A percentile compares a stretch with the other conserved stretches of the same genome.
Conservation (phyloP, 2,329 filamentous ascomycete genomes). For the Penicillium sp. region DNA sequence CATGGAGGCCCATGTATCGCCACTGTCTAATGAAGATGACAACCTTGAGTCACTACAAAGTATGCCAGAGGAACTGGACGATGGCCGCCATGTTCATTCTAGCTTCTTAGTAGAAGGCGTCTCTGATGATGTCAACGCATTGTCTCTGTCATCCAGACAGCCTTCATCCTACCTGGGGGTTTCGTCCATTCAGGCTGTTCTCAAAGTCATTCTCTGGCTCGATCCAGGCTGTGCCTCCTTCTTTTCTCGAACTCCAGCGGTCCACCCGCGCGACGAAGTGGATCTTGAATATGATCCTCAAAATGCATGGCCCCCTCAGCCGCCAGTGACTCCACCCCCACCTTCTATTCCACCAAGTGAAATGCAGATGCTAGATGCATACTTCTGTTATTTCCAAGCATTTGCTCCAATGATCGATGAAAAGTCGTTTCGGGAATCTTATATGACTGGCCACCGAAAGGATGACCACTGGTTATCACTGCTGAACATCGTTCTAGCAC, state of each 20-base stretch:
- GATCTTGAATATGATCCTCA: slow-evolving; percentile 20
- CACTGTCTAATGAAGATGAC: slow-evolving; percentile 49
- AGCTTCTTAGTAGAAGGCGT: slow-evolving; percentile 60
- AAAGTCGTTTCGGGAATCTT: slow-evolving; percentile 65
- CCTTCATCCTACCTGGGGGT: slow-evolving; percentile 68
- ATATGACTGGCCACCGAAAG: slow-evolving; percentile 60
- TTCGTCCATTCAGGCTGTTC: slow-evolving; percentile 71
- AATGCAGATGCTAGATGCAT: slow-evolving; percentile 69
- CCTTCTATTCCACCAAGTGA: slow-evolving; percentile 61
- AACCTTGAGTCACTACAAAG: slow-evolving; percentile 65
- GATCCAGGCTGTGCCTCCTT: slow-evolving; percentile 52
- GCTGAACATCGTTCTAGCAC: slow-evolving; percentile 73
- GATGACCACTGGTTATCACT: slow-evolving; percentile 71
- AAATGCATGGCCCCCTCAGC: slow-evolving; percentile 32
- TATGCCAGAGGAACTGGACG: slow-evolving; percentile 63
- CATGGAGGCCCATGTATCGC: slow-evolving; percentile 42
- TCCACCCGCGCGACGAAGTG: slow-evolving; percentile 12
- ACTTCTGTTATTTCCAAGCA: slow-evolving; percentile 71
- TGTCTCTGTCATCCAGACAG: slow-evolving; percentile 62
- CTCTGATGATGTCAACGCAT: slow-evolving; percentile 69
- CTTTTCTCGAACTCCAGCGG: slow-evolving; percentile 44
- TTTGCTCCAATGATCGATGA: slow-evolving; percentile 75
- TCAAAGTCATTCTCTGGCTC: slow-evolving; percentile 66
- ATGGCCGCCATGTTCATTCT: slow-evolving; percentile 48
- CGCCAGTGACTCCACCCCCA: slow-evolving; percentile 48